Base-by-base conservation (phyloP, 768 basidiomycete genomes). In the Chalciporus chontae region DNA sequence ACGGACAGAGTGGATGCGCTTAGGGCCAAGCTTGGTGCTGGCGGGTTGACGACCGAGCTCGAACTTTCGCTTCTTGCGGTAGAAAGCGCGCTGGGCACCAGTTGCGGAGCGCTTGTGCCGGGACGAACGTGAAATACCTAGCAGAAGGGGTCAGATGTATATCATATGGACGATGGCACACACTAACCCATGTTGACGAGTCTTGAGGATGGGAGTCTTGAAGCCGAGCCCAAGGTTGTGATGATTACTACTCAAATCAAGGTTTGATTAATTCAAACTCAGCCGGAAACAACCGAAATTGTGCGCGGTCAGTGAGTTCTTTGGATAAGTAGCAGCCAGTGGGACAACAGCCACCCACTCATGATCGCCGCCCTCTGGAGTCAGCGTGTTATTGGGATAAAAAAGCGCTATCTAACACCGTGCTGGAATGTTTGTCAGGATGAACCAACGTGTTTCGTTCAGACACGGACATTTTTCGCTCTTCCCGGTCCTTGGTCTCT, bases 21-120 rank as follows among this genome's bases (percentile, higher is more conserved):
- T 98, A 48, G 86, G 66, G 44, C 96, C 94, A 58, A 99, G 85
- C 79, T 91, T 97, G 69, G 96, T 99, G 81, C 77, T 93, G 60
- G 96, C 96, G 51, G 96, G 78, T 71, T 98, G 96, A 69, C 96
- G 93, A 69, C 95, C 96, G 65, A 97, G 85, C 81, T 99, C 96
- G 76, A 98, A 98, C 79, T 98, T 97, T 87, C 96, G 86, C 91
- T 98, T 99, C 84, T 99, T 99, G 81, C 95, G 92, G 78, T 94
- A 95, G 77, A 88, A 84, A 63, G 93, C 84, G 64, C 89, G 87
- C 74, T 93, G 89, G 52, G 89, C 91, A 65, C 91, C 95, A 43
- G 92, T 86, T 63, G 82, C 87, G 60, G 93, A 89, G 70, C 94
- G 92, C 77, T 98, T 98, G 82, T 98, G 93, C 71, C 95, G 83